A percentile compares a stretch with the other conserved stretches of the same genome.
These are phyloP conservation scores for Parastagonospora nodorum DNA, from an alignment of 2,329 filamentous ascomycete genomes.

Conservation along the genomic window DNA sequence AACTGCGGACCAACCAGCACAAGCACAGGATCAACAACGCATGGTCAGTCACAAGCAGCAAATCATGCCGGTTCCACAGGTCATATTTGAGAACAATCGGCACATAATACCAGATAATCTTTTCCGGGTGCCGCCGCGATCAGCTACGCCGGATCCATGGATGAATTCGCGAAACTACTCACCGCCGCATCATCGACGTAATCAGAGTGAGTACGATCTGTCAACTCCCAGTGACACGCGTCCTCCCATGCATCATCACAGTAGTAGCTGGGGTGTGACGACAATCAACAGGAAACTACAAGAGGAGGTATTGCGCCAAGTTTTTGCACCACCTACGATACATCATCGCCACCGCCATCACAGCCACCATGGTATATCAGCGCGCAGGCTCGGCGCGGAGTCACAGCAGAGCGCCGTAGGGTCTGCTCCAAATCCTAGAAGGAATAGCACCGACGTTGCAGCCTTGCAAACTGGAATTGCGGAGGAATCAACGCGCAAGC, in stretches of 20 bases:
- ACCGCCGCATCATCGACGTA: constrained; percentile 41
- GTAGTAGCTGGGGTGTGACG: constrained; percentile 83
- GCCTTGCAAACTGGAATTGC: constrained; percentile 27
- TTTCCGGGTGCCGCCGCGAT: constrained; percentile 65
- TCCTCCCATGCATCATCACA: constrained; percentile 54
- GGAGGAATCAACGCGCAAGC: constrained; percentile 48
- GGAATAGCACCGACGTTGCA: constrained; percentile 47
- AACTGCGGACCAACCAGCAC: constrained; percentile 9
- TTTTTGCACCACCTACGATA: constrained; percentile 83
- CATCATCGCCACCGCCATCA: constrained; percentile 78
- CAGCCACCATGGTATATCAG: constrained; percentile 66
- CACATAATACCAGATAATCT: constrained; percentile 89
- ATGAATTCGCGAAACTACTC: constrained; percentile 25
- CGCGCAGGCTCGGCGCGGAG: constrained; percentile 39
- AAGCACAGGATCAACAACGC: constrained; percentile 39
- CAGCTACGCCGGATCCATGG: constrained; percentile 46
- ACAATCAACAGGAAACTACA: constrained; percentile 86
- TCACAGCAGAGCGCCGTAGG: constrained; percentile 30
- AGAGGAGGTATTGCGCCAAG: constrained; percentile 90
- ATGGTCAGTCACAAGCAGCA: constrained; percentile 78
- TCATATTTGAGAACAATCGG: constrained; percentile 90
- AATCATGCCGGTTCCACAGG: constrained; percentile 77
- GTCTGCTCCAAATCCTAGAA: constrained; percentile 41
- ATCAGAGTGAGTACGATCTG: constrained; percentile 41
- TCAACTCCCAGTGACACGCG: constrained; percentile 32